phyloP scores from a whole-genome alignment of 2,329 filamentous ascomycete genomes.

The Diaporthe sp. region DNA sequence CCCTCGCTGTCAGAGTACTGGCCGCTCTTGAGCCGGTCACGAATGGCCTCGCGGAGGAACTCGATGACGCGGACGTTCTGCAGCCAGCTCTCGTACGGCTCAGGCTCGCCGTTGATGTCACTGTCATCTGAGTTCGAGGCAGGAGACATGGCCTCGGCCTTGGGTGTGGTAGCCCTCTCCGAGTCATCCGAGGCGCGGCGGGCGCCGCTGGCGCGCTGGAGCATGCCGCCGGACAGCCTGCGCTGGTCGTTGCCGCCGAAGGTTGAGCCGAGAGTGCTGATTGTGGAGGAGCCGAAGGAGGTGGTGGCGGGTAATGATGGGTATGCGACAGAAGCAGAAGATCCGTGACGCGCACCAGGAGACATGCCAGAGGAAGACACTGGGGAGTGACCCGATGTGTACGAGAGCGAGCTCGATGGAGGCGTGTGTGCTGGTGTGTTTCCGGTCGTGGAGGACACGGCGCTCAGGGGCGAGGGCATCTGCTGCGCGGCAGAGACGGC shows the following conservation, averaged over 20 bases:
- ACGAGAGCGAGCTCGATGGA: slow-evolving; percentile 81
- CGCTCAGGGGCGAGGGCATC: slow-evolving; percentile 72
- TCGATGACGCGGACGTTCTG: slow-evolving; percentile 77
- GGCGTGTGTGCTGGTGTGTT: slow-evolving; percentile 85
- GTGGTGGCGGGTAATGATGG: slow-evolving; percentile 81
- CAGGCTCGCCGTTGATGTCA: slow-evolving; percentile 69
- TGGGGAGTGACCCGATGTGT: slow-evolving; percentile 83
- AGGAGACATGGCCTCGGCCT: slow-evolving; percentile 59
- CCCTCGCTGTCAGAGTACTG: slow-evolving; percentile 63
- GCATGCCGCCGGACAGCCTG: slow-evolving; percentile 76
- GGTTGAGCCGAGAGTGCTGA: slow-evolving; percentile 78
- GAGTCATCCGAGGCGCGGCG: slow-evolving; percentile 57
- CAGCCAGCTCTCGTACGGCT: slow-evolving; percentile 75
- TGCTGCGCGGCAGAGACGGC: slow-evolving; percentile 63
- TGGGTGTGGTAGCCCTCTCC: slow-evolving; percentile 60
- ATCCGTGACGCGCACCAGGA: slow-evolving; percentile 74
- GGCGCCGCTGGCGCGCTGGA: slow-evolving; percentile 69
- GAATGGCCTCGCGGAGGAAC: slow-evolving; percentile 70
- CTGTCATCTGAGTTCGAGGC: slow-evolving; percentile 70
- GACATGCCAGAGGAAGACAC: slow-evolving; percentile 79
- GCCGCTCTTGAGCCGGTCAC: slow-evolving; percentile 67
- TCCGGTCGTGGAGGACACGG: slow-evolving; percentile 66
- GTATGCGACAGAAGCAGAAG: slow-evolving; percentile 76
- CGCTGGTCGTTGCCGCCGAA: slow-evolving; percentile 73
- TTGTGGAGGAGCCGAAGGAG: slow-evolving; percentile 76